Conservation (phyloP, 495 filamentous ascomycete genomes). For the Hyaloscypha hepaticicola region DNA sequence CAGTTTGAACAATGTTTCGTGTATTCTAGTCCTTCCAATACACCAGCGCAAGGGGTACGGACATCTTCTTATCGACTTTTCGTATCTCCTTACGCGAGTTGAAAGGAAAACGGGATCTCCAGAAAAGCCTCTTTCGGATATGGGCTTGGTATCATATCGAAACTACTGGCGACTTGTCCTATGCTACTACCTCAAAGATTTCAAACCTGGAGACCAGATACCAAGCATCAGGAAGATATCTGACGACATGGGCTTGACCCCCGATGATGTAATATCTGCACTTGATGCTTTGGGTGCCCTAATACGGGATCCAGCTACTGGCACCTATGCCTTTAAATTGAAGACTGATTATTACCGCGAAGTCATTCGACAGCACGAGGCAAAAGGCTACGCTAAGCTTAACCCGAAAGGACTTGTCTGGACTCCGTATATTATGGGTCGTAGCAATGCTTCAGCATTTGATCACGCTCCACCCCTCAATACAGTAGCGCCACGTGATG, state of each 20-base stretch:
- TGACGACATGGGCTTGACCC: slow-evolving; percentile 88
- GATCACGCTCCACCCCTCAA: slow-evolving; percentile 80
- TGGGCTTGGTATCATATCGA: slow-evolving; percentile 94
- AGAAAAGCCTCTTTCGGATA: slow-evolving; percentile 96
- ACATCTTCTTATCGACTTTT: slow-evolving; percentile 95
- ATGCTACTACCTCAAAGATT: slow-evolving; percentile 65
- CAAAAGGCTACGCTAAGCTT: slow-evolving; percentile 80
- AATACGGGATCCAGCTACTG: slow-evolving; percentile 85
- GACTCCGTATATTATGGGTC: slow-evolving; percentile 98
- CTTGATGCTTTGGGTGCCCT: slow-evolving; percentile 86
- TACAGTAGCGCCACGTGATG: slow-evolving; percentile 83
- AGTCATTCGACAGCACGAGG: slow-evolving; percentile 83
- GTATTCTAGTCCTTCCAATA: slow-evolving; percentile 92
- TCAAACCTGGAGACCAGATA: slow-evolving; percentile 25
- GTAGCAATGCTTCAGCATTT: slow-evolving; percentile 77
- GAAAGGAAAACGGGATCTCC: slow-evolving; percentile 95
- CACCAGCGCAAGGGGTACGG: slow-evolving; percentile 97
- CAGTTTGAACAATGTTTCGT: slow-evolving; percentile 94
- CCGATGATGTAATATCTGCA: slow-evolving; percentile 92
- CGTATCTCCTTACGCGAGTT: slow-evolving; percentile 88
- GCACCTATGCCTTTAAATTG: slow-evolving; percentile 82
- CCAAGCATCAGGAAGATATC: slow-evolving; percentile 78
- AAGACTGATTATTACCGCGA: slow-evolving; percentile 79
- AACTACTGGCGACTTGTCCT: slow-evolving; percentile 93
- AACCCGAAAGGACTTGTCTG: slow-evolving; percentile 81